phyloP scores from a whole-genome alignment of 805 yeast species.

The Wickerhamiella vanderwaltii region DNA sequence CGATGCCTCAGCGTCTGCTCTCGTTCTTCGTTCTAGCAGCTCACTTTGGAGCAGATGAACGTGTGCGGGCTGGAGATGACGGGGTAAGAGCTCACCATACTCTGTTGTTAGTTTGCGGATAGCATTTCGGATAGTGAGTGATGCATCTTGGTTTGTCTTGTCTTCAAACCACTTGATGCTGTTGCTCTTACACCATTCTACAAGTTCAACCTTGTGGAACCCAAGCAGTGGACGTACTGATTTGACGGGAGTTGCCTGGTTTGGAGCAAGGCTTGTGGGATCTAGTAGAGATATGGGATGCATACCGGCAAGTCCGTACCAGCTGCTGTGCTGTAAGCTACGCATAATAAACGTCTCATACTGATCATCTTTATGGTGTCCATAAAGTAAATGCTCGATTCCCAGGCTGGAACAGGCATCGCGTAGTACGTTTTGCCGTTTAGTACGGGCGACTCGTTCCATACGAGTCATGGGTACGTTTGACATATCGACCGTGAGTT shows the following conservation, averaged over 20 bases:
- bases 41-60: neutral
- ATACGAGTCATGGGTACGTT: slow-evolving; percentile 26
- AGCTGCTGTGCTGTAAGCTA: slow-evolving; percentile 33
- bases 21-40: slow-evolving; percentile 11
- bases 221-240: slow-evolving; percentile 44
- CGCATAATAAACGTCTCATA: slow-evolving; percentile 56
- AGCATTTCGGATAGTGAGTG: slow-evolving; percentile 46
- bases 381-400: slow-evolving; percentile 38
- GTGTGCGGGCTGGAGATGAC: neutral
- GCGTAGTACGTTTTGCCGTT: slow-evolving; percentile 38
- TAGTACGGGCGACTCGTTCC: slow-evolving; percentile 49
- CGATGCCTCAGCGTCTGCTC: slow-evolving; percentile 2
- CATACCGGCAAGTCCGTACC: slow-evolving; percentile 55
- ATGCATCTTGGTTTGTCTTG: slow-evolving; percentile 42
- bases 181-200: slow-evolving; percentile 34
- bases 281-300: slow-evolving; percentile 14
- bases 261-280: slow-evolving; percentile 11
- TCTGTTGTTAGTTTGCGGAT: slow-evolving; percentile 34
- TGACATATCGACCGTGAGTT: slow-evolving; percentile 25
- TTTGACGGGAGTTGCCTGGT: slow-evolving; percentile 15
- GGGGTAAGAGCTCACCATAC: slow-evolving; percentile 21
- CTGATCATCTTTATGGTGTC: slow-evolving; percentile 64
- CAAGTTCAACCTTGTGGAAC: slow-evolving; percentile 34
- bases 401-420: slow-evolving; percentile 30
- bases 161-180: slow-evolving; percentile 59